phyloP scores from a whole-genome alignment of 2,329 filamentous ascomycete species.

The Claviceps maximensis region DNA sequence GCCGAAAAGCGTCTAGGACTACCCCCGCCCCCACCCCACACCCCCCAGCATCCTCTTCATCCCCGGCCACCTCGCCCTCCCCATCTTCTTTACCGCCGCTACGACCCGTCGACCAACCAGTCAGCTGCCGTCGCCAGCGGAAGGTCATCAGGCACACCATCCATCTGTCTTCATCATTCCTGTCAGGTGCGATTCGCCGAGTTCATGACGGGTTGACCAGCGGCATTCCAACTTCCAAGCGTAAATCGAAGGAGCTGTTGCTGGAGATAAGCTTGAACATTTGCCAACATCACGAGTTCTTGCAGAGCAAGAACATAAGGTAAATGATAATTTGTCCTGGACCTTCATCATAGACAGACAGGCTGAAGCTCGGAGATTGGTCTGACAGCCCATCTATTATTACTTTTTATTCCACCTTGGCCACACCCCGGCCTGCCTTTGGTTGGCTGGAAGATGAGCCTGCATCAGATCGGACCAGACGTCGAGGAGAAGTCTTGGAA shows the following conservation, averaged over 20 bases:
- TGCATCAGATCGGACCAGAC: background rate
- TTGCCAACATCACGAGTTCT: background rate
- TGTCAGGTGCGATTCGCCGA: slow-evolving; percentile 6
- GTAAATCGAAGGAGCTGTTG: background rate
- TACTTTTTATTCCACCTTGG: background rate
- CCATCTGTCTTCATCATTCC: background rate
- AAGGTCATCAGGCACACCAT: slow-evolving; percentile 13
- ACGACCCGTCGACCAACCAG: slow-evolving; percentile 10
- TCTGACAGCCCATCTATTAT: background rate
- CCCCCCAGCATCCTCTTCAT: too few relatives aligned
- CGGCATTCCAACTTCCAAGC: background rate
- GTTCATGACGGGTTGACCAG: background rate
- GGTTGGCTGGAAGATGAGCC: background rate
- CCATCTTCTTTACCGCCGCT: background rate
- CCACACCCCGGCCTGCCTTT: background rate
- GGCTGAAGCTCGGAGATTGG: background rate
- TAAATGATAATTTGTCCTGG: background rate
- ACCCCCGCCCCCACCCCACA: background rate
- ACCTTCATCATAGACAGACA: background rate
- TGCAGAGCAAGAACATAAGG: background rate
- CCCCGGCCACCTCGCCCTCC: too few relatives aligned
- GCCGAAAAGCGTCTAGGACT: background rate
- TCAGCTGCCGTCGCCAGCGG: slow-evolving; percentile 11
- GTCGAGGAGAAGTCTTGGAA: background rate
- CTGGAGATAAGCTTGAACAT: background rate